Percentiles rank a stretch among this genome's conserved stretches.
Conservation (phyloP, 192 early-diverging fungal species). For the Coemansia sp. region DNA sequence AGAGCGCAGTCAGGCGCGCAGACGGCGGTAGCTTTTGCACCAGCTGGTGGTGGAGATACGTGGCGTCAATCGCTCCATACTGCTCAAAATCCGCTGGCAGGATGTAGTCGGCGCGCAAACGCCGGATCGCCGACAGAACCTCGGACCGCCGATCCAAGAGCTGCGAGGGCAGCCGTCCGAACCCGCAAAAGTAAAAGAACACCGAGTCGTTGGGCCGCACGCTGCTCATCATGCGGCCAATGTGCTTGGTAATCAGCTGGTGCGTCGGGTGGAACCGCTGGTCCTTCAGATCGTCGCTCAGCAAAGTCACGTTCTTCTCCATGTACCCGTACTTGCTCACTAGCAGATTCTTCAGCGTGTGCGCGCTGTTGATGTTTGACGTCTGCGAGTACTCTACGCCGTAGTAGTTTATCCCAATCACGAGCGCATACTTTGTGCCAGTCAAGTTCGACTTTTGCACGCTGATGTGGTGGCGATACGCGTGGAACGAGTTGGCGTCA, state of each 20-base stretch:
- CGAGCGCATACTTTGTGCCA: slow-evolving; percentile 55
- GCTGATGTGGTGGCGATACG: slow-evolving; percentile 39
- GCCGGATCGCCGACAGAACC: slow-evolving; percentile 53
- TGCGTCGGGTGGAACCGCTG: slow-evolving; percentile 50
- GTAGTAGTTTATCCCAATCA: slow-evolving; percentile 65
- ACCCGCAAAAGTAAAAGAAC: slow-evolving; percentile 81
- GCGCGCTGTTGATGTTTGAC: slow-evolving; percentile 59
- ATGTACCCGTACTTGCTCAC: slow-evolving; percentile 60
- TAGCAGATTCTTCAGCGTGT: slow-evolving; percentile 65
- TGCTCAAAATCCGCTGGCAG: slow-evolving; percentile 73
- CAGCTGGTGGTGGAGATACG: slow-evolving; percentile 66
- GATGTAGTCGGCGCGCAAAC: slow-evolving; percentile 69
- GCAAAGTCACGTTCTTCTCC: slow-evolving; percentile 61
- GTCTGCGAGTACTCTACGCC: slow-evolving; percentile 55
- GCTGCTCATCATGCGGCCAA: slow-evolving; percentile 70
- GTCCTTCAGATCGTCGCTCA: slow-evolving; percentile 72
- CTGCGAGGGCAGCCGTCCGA: slow-evolving; percentile 59
- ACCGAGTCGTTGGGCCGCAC: slow-evolving; percentile 73
- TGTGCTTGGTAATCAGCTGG: slow-evolving; percentile 62
- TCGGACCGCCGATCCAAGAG: slow-evolving; percentile 24
- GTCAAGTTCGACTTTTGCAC: slow-evolving; percentile 35
- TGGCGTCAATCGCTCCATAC: slow-evolving; percentile 71
- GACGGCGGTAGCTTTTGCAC: slow-evolving; percentile 68
- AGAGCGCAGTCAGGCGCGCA: slow-evolving; percentile 70
- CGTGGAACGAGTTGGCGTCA: slow-evolving; percentile 26